A percentile compares a stretch with the other conserved stretches of the same genome.
Evolutionary conservation across 1,284 basidiomycete species (phyloP).

Genomic region (Sanghuangporus sanghuang): DNA sequence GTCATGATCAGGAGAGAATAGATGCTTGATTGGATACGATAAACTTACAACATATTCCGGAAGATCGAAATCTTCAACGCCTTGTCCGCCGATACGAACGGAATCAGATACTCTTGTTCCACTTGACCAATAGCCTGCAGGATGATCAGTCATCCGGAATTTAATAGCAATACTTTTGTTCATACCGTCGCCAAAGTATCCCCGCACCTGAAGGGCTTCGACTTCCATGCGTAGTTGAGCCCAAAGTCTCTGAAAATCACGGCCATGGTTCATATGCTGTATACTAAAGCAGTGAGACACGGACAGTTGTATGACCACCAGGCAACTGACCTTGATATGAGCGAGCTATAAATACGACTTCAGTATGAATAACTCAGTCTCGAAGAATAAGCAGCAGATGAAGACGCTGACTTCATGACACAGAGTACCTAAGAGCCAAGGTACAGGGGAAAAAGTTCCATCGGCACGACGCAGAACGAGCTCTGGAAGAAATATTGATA

Average conservation of each 20-base stretch:
- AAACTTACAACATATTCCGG: conserved; percentile 67
- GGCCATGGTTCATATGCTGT: conserved; percentile 75
- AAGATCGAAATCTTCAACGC: conserved; percentile 48
- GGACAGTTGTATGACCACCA: background rate
- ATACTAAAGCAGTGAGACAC: background rate
- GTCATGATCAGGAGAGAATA: conserved; percentile 1
- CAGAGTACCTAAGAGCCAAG: conserved; percentile 71
- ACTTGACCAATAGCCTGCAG: conserved; percentile 72
- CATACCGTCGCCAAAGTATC: conserved; percentile 75
- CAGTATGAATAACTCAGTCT: conserved; percentile 1
- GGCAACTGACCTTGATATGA: conserved; percentile 59
- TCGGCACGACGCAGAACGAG: conserved; percentile 60
- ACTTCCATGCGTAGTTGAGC: conserved; percentile 58
- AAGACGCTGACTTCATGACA: conserved; percentile 68
- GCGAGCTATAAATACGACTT: conserved; percentile 45
- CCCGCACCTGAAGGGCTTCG: conserved; percentile 56
- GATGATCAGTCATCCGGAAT: background rate
- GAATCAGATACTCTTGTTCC: conserved; percentile 66
- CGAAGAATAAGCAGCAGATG: background rate
- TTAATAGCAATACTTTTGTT: background rate
- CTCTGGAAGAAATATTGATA: conserved; percentile 40
- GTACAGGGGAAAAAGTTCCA: conserved; percentile 54
- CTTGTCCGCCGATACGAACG: conserved; percentile 43
- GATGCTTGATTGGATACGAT: conserved; percentile 1
- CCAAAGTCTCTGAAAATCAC: conserved; percentile 70